Base-by-base conservation (phyloP, 108 stramenopile species). In the Parietichytrium sp. region DNA sequence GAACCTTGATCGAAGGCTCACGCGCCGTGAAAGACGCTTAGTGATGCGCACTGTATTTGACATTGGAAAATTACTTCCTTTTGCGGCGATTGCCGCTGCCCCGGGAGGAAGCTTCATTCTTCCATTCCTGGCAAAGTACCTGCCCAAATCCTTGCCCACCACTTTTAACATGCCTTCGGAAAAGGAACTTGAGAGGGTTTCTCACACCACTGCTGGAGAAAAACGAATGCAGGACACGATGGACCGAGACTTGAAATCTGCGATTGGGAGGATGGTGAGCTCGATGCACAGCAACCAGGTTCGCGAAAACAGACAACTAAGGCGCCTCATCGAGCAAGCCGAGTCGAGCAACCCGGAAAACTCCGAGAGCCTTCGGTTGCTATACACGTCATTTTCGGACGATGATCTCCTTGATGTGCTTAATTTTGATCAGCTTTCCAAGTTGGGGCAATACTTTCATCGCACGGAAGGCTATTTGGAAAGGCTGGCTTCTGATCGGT, bases 91-190 rank as follows among this genome's bases (percentile, higher is more conserved):
- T 45, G 61, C 61, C 10, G 61, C 61, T 27, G 61, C 61, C 6
- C 61, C 61, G 0, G 61, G 61, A 2, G 61, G 61, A 6, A 72
- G 61, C 2, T 42, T 72, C 8, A n/a, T 72, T 12, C 61, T 72
- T 25, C 61, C 61, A 42, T 33, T 72, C 23, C 33, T 72, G 29
- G 61, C 61, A 7, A 33, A 42, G 4, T 72, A 72, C 61, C 6
- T 72, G 61, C 61, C 61, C 1, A 72, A 42, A 33, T 45, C 61
- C 20, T 27, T 72, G 61, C 61, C 61, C 8, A 72, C 61, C 29
- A 72, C 61, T 6, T 72, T 72, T 27, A 72, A 72, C 1, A 72
- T 72, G 61, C 61, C 61, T 33, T 45, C 61, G 61, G 6, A 42
- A 6, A 27, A 16, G 0, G 61, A 72, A 25, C 42, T 72, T 33